A percentile compares a stretch with the other conserved stretches of the same genome.
Evolutionary conservation across 2,329 filamentous ascomycete species (phyloP).

Genomic region (Aspergillus unguis): DNA sequence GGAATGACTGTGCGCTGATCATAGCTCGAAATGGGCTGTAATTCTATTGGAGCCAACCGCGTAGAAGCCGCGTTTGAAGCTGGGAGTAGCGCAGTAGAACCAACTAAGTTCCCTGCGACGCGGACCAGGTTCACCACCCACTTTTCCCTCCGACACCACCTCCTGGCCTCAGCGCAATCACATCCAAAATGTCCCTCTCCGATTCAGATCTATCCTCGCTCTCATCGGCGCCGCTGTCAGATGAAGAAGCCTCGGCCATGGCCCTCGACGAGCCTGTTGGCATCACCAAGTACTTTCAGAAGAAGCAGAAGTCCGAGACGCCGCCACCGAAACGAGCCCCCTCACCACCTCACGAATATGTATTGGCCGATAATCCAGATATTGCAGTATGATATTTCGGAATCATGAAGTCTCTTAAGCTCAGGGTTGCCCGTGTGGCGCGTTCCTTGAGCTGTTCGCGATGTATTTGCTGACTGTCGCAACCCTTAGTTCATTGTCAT

Average conservation of each 20-base stretch:
- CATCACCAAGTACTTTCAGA: slow-evolving; percentile 48
- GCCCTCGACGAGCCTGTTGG: slow-evolving; percentile 41
- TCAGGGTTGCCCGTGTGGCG: slow-evolving; percentile 17
- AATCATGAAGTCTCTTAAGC: slow-evolving; percentile 36
- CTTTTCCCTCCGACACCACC: slow-evolving; percentile 17
- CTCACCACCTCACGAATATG: slow-evolving; percentile 86
- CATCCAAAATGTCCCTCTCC: slow-evolving; percentile 46
- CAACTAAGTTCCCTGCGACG: slow-evolving; percentile 22
- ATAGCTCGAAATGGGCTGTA: slow-evolving; percentile 21
- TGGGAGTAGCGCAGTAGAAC: slow-evolving; percentile 27
- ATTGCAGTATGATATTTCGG: slow-evolving; percentile 71
- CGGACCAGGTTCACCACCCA: slow-evolving; percentile 17
- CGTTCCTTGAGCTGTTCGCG: slow-evolving; percentile 29
- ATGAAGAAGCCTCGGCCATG: slow-evolving; percentile 52
- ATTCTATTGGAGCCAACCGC: slow-evolving; percentile 28
- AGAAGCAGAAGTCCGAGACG: slow-evolving; percentile 46
- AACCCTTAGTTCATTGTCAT: slow-evolving; percentile 83
- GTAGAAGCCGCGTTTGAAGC: slow-evolving; percentile 32
- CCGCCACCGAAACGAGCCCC: slow-evolving; percentile 75
- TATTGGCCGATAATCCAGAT: slow-evolving; percentile 83
- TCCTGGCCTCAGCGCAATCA: slow-evolving; percentile 28
- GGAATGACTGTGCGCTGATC: slow-evolving; percentile 18
- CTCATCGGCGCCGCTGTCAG: slow-evolving; percentile 57
- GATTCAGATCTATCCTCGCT: slow-evolving; percentile 58
- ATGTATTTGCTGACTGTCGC: slow-evolving; percentile 35